Evolutionary conservation across 2,329 filamentous ascomycete species (phyloP).

Genomic region (Aspergillus sp.): DNA sequence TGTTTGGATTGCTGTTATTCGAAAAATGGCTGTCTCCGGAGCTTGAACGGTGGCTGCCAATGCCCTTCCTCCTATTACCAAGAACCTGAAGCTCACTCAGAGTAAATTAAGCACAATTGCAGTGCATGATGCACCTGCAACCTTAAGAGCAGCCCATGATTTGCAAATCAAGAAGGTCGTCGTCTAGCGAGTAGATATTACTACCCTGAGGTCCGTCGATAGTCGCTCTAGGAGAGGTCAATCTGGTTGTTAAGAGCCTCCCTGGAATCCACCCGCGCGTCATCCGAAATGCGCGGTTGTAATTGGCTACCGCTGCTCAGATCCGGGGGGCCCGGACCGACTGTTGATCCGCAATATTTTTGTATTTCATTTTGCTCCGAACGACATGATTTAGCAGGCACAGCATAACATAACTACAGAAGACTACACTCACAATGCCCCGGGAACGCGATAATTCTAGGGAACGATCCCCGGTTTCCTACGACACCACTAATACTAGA

Average conservation of each 20-base stretch:
- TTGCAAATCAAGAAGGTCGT: no score
- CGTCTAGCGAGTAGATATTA: no score
- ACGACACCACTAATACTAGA: slow-evolving; percentile 2
- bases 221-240: not conserved
- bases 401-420: not conserved
- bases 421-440: slow-evolving; percentile 6
- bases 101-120: no score
- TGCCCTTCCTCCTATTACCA: not conserved
- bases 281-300: slow-evolving; percentile 9
- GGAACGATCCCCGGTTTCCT: slow-evolving; percentile 2
- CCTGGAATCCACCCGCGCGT: slow-evolving; percentile 4
- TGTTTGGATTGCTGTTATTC: slow-evolving; percentile 5
- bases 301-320: slow-evolving; percentile 17
- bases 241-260: not conserved
- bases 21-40: no score
- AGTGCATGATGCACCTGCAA: no score
- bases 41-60: no score
- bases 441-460: slow-evolving; percentile 6
- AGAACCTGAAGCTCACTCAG: no score
- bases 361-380: slow-evolving; percentile 8
- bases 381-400: no score
- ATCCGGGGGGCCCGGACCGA: slow-evolving; percentile 24
- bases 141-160: no score
- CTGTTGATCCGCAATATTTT: slow-evolving; percentile 18
- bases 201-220: no score